Conservation (phyloP, 2,329 filamentous ascomycete genomes). For the Cladosporium sp. region DNA sequence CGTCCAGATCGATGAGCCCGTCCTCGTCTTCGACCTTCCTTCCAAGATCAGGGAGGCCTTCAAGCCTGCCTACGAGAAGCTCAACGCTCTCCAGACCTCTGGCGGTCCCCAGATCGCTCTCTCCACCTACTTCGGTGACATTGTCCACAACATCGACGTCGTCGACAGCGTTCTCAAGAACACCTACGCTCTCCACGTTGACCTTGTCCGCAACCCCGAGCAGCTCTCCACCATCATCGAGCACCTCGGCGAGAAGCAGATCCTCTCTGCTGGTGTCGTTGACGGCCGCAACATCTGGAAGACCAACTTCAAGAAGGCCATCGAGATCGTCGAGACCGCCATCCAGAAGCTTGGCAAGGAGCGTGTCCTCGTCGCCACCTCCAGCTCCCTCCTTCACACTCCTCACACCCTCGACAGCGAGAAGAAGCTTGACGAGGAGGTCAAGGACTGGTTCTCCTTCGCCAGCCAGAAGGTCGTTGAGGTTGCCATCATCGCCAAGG, state of each 20-base stretch:
- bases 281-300: slow-evolving; percentile 99
- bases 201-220: slow-evolving; percentile 97
- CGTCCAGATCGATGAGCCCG: slow-evolving; percentile 97
- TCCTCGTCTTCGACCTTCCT: slow-evolving; percentile 91
- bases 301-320: slow-evolving; percentile 96
- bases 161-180: slow-evolving; percentile 64
- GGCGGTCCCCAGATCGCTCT: slow-evolving; percentile 84
- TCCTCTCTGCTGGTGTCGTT: slow-evolving; percentile 92
- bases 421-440: slow-evolving; percentile 94
- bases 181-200: slow-evolving; percentile 83
- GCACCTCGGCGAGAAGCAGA: slow-evolving; percentile 81
- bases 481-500: slow-evolving; percentile 91
- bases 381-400: slow-evolving; percentile 95
- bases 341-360: slow-evolving; percentile 97
- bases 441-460: slow-evolving; percentile 98
- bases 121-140: slow-evolving; percentile 98
- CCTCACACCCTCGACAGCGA: slow-evolving; percentile 96
- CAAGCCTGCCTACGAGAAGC: slow-evolving; percentile 94
- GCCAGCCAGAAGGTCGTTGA: slow-evolving; percentile 90
- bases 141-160: slow-evolving; percentile 96
- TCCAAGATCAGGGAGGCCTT: slow-evolving; percentile 91
- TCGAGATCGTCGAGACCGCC: slow-evolving; percentile 83
- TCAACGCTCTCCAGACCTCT: slow-evolving; percentile 64
- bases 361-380: slow-evolving; percentile 93
- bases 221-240: slow-evolving; percentile 82